Evolutionary conservation across 331 rosid genomes (phyloP).

Genomic region (Pyracantha coccinea): DNA sequence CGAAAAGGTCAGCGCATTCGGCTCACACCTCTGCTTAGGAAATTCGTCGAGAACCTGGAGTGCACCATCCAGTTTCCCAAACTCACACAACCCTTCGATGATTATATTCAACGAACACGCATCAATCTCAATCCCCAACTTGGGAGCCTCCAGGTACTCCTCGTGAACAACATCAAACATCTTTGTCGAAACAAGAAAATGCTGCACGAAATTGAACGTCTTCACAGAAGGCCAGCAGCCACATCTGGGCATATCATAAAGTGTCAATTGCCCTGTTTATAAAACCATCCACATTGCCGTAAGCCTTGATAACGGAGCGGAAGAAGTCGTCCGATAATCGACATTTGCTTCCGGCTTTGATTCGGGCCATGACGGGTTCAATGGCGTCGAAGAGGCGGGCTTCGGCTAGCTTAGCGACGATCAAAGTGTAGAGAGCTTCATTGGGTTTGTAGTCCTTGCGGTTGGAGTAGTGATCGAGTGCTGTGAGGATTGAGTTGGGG

Average conservation of each 20-base stretch:
- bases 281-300: slow-evolving; percentile 45
- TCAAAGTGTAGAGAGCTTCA: slow-evolving; percentile 43
- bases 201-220: slow-evolving; percentile 64
- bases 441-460: slow-evolving; percentile 81
- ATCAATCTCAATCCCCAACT: slow-evolving; percentile 51
- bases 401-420: slow-evolving; percentile 42
- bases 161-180: slow-evolving; percentile 39
- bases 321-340: slow-evolving; percentile 54
- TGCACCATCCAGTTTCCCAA: slow-evolving; percentile 54
- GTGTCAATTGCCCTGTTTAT: slow-evolving; percentile 37
- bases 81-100: slow-evolving; percentile 58
- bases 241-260: slow-evolving; percentile 49
- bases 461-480: slow-evolving; percentile 53
- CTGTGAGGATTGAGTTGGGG: slow-evolving; percentile 41
- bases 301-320: slow-evolving; percentile 44
- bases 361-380: slow-evolving; percentile 36
- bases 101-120: slow-evolving; percentile 69
- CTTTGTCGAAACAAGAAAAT: slow-evolving; percentile 47
- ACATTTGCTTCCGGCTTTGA: slow-evolving; percentile 25
- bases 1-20: slow-evolving; percentile 52
- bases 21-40: slow-evolving; percentile 33
- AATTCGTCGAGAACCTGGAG: slow-evolving; percentile 63
- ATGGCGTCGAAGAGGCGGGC: slow-evolving; percentile 35
- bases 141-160: slow-evolving; percentile 33
- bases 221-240: slow-evolving; percentile 39